Base-by-base conservation (phyloP, 768 basidiomycete species). In the Chiua virens region DNA sequence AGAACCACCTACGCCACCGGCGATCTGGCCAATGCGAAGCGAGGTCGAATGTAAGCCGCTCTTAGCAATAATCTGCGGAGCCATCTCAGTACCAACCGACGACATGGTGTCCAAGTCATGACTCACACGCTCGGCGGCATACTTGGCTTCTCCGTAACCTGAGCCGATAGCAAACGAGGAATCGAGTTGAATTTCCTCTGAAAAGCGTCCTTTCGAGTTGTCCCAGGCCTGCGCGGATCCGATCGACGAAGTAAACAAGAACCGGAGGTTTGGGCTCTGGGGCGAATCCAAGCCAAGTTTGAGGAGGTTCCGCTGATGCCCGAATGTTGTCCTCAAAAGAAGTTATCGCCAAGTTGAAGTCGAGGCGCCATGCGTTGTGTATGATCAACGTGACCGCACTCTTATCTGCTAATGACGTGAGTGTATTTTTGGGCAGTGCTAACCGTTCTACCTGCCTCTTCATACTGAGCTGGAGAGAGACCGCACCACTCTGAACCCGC, bases 71-170 rank as follows among this genome's bases (percentile, higher is more conserved):
- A 79, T 61, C 67, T 75, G 32, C 14, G 17, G 5, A 21, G 11
- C 4, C 15, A n/a, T n/a, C n/a, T n/a, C n/a, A n/a, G n/a, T n/a
- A n/a, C n/a, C n/a, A n/a, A n/a, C n/a, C n/a, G n/a, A n/a, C n/a
- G n/a, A n/a, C n/a, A n/a, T n/a, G n/a, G n/a, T n/a, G n/a, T n/a
- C n/a, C n/a, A n/a, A n/a, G n/a, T n/a, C n/a, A n/a, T n/a, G n/a
- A n/a, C n/a, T n/a, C 40, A 71, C 67, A 43, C 71, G 57, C 59
- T 79, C 77, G 0, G 71, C 54, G 4, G 72, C 53, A 51, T 74
- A 79, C 58, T 82, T 82, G 1, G 67, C 61, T 50, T 79, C 78
- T 11, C 74, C 69, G 43, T 81, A 81, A 0, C 79, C 80, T 15
- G 49, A 53, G 2, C 75, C 75, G 3, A 69, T 45, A 1, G 75